Evolutionary conservation across 1,284 basidiomycete genomes (phyloP), one percentile per base, ranked within the genome.

Genomic region (Cryptococcus sp.): DNA sequence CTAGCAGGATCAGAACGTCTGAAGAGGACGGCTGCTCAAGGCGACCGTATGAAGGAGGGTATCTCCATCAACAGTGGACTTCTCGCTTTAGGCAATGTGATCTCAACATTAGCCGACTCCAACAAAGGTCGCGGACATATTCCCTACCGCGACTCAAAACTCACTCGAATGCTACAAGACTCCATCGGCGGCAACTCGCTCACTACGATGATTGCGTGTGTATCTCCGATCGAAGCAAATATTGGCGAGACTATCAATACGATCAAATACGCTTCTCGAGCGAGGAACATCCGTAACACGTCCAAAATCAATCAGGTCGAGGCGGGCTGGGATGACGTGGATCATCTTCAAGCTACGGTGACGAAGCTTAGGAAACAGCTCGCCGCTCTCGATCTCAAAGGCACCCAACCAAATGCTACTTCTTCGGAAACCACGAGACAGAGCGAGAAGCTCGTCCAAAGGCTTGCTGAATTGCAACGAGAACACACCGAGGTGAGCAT

Each of bases 121-220:
- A 83, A 88, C 51, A 82, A 82, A 67, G 75, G 79, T 5, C 65
- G 70, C 27, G 68, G 69, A 15, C 93, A 99, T 79, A 84, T 99
- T 55, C 94, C 94, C 5, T 99, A 99, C 79, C 92, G 94, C 52
- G 94, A 98, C 80, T 95, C 92, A 15, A 99, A 98, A 78, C 88
- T 98, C 66, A 97, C 93, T 3, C 87, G 93, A 45, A 80, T 86
- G 59, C 82, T 98, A 16, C 94, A 98, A 86, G 94, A 98, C 78
- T 98, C 94, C 15, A 86, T 99, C n/a, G 95, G 95, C 49, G 95
- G 95, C 41, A 99, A 98, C 77, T 90, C 95, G 1, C 90, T 96
- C 72, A 99, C 96, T 3, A 87, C 97, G 64, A 99, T 99, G 96
- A 93, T 99, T 66, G 95, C 95, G 11, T 99, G 96, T 78, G 89